Conservation (phyloP, 2,329 filamentous ascomycete genomes). For the Trichoderma sp. region DNA sequence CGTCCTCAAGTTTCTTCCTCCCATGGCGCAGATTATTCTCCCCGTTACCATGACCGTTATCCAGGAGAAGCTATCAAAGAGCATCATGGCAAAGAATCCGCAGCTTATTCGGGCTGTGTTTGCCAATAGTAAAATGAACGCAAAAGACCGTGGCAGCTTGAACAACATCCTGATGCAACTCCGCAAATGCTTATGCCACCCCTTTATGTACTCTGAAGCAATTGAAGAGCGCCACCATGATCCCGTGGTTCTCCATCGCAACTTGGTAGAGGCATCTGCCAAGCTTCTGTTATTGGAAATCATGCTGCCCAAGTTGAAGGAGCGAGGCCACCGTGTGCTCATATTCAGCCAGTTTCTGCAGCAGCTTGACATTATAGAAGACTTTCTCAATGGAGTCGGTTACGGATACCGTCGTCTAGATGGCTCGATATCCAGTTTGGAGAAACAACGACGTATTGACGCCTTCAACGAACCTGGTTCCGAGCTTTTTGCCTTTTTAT, state of each 20-base stretch:
- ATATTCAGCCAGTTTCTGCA: constrained; percentile 95
- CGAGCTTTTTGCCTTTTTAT: constrained; percentile 79
- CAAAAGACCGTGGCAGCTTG: constrained; percentile 72
- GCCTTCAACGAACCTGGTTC: constrained; percentile 86
- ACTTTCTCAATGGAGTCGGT: constrained; percentile 77
- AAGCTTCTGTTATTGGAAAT: constrained; percentile 83
- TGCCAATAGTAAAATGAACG: constrained; percentile 63
- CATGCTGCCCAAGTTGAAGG: constrained; percentile 82
- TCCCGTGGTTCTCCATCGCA: constrained; percentile 64
- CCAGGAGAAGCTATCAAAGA: constrained; percentile 92
- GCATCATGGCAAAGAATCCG: constrained; percentile 86
- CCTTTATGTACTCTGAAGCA: constrained; percentile 86
- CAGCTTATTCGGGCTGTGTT: constrained; percentile 87
- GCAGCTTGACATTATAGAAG: constrained; percentile 86
- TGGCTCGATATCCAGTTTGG: constrained; percentile 73
- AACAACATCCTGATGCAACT: constrained; percentile 97
- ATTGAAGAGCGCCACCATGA: constrained; percentile 79
- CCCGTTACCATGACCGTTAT: constrained; percentile 93
- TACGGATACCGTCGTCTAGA: constrained; percentile 78
- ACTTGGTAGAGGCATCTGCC: constrained; percentile 85
- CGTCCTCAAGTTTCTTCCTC: constrained; percentile 86
- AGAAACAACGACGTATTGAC: constrained; percentile 94
- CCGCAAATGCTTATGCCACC: constrained; percentile 91
- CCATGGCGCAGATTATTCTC: constrained; percentile 91
- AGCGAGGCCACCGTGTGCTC: constrained; percentile 83